Base-by-base conservation (phyloP, 169 alveolate genomes). In the Cryptosporidium ryanae region DNA sequence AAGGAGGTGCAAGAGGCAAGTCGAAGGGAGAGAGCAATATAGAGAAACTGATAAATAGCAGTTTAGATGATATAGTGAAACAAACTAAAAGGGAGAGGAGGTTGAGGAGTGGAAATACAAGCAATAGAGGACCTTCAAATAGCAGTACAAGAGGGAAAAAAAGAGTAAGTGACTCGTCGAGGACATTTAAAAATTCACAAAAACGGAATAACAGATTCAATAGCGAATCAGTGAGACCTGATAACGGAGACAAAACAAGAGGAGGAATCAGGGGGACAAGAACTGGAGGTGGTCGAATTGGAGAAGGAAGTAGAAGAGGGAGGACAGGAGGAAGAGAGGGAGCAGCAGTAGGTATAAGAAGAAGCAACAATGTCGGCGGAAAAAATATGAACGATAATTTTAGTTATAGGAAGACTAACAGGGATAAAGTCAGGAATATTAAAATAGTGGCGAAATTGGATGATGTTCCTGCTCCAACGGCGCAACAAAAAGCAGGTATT, bases 371-470 rank as follows among this genome's bases (percentile, higher is more conserved):
- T 54, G 8, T 6, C 0, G 46, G 82, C 46, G 64, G 82, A 57
- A 7, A 46, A 34, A 64, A 46, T 66, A 38, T 6, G 8, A 38
- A 38, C 46, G 13, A 2, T 18, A 21, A 21, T 18, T 38, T 65
- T 38, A 59, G 34, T 1, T 18, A 70, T 27, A 70, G 43, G n/a
- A 29, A 31, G 7, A 54, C 52, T 15, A 38, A 38, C 7, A 55
- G 66, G n/a, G 84, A 54, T 29, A 38, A 38, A 10, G 55, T 70
- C 15, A 70, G 66, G 18, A 70, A 31, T 25, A 70, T 70, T 49
- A 59, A 70, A 48, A 70, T 70, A 27, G 84, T 70, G 31, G 84
- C 84, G 12, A 50, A 70, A 64, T 64, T 70, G 31, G 84, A 70
- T 34, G 18, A 43, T 6, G 25, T 70, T 31, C 84, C 84, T 23